A percentile compares a stretch with the other conserved stretches of the same genome.
Evolutionary conservation across 495 filamentous ascomycete genomes (phyloP).

Genomic region (Mytilinidion resinicola): DNA sequence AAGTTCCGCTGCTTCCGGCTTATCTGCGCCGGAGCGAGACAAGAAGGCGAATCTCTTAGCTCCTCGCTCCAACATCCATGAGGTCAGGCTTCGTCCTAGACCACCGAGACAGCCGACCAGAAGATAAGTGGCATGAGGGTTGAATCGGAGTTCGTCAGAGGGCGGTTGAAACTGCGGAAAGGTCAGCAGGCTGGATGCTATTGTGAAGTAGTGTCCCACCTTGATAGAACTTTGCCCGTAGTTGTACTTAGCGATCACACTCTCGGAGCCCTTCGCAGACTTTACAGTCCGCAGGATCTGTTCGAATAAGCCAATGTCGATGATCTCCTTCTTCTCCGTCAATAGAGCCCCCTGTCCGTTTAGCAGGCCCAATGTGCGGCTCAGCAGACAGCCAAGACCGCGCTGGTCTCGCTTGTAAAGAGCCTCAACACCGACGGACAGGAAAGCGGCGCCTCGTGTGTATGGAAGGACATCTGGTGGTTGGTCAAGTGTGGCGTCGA

Average conservation of each 20-base stretch:
- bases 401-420: not conserved
- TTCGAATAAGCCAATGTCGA: not conserved
- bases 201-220: too few species aligned
- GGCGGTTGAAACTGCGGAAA: not conserved
- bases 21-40: constrained; percentile 6
- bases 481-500: not conserved
- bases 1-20: not conserved
- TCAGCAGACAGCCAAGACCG: not conserved
- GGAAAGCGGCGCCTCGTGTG: not conserved
- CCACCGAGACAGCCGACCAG: constrained; percentile 19
- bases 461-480: not conserved
- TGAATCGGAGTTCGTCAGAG: not conserved
- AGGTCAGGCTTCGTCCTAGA: constrained; percentile 11
- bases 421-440: not conserved
- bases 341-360: not conserved
- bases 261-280: too few species aligned
- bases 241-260: too few species aligned
- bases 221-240: too few species aligned
- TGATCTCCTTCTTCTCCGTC: not conserved
- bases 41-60: constrained; percentile 12
- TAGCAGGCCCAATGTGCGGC: not conserved
- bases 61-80: constrained; percentile 19
- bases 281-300: too few species aligned
- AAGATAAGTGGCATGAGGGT: constrained; percentile 12
- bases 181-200: too few species aligned